Evolutionary conservation across 352 stramenopile species (phyloP), one percentile per base, ranked within the genome.

Genomic region (Globisporangium paroecandrum): DNA sequence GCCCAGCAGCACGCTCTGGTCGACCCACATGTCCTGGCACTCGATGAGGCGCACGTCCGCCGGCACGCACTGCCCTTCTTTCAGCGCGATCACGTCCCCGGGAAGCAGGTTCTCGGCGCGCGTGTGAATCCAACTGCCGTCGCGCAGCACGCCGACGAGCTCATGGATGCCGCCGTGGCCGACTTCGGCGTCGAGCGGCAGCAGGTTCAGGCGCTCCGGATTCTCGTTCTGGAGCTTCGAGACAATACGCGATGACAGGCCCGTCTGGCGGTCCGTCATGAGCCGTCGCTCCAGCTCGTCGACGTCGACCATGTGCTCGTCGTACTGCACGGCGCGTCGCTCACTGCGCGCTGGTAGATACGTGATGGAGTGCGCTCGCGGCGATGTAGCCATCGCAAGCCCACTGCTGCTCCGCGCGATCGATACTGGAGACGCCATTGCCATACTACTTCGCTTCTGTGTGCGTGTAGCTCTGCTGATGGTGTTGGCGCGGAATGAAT

Each of bases 71-170:
- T 85, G 79, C 12, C 72, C 71, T 62, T 78, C 69, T 49, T 83
- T 79, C 24, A 87, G 66, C 34, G 76, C 75, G 58, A 87, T 81
- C 24, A 87, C 64, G 59, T 87, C 79, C 1, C 79, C 79, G 0
- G 66, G 63, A 2, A 87, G 65, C 38, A 87, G 63, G 56, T 85
- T 87, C 62, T 87, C 79, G 12, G 79, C 79, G 15, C 79, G 77
- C 49, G 74, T 87, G 62, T 87, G 79, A 58, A 87, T 78, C 79
- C 79, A 87, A 29, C 64, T 79, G 41, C 77, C 76, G 56, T 87
- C 79, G 0, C 79, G 75, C 34, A 87, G 68, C 62, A 87, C 79
- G 13, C 69, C 79, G 2, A 87, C 79, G 25, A 87, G 77, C 66
- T 87, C 79, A 65, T 87, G 79, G 64, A 87, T 83, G 9, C 64